Conservation (phyloP, 2,329 filamentous ascomycete genomes). For the Harringtonia aguacate region DNA sequence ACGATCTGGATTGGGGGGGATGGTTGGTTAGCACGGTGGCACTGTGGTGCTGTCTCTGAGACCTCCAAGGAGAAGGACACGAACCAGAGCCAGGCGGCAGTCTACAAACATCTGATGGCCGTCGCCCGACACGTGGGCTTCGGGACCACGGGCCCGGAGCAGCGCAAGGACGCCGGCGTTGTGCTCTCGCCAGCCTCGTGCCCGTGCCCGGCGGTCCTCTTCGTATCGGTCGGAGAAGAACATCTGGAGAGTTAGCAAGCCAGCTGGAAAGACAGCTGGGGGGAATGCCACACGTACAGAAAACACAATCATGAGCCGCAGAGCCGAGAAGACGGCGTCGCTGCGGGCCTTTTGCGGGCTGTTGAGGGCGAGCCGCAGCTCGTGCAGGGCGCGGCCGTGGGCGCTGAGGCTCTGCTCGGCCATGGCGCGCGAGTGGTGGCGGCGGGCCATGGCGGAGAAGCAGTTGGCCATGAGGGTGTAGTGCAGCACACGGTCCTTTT, state of each 20-base stretch:
- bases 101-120: constrained; percentile 14
- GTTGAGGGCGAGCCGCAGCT: constrained; percentile 10
- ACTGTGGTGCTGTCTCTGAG: too few relatives aligned
- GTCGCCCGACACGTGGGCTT: constrained; percentile 10
- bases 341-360: constrained; percentile 7
- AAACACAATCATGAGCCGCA: constrained; percentile 15
- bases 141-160: constrained; percentile 8
- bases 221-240: constrained; percentile 12
- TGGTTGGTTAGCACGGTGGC: too few relatives aligned
- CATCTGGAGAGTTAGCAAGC: constrained; percentile 4
- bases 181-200: constrained; percentile 12
- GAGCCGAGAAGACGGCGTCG: constrained; percentile 12
- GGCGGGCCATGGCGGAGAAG: constrained; percentile 9
- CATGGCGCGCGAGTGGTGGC: constrained; percentile 6
- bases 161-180: constrained; percentile 11
- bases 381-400: constrained; percentile 12
- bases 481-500: constrained; percentile 10
- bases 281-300: constrained; percentile 11
- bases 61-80: background rate
- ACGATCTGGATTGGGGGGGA: constrained; percentile 8
- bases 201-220: constrained; percentile 10
- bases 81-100: constrained; percentile 10
- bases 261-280: background rate
- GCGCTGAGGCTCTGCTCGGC: constrained; percentile 10
- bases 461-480: constrained; percentile 11